Percentiles rank a stretch among this genome's conserved stretches.
phyloP scores from a whole-genome alignment of 345 rosid species.

The Erucastrum elatum region DNA sequence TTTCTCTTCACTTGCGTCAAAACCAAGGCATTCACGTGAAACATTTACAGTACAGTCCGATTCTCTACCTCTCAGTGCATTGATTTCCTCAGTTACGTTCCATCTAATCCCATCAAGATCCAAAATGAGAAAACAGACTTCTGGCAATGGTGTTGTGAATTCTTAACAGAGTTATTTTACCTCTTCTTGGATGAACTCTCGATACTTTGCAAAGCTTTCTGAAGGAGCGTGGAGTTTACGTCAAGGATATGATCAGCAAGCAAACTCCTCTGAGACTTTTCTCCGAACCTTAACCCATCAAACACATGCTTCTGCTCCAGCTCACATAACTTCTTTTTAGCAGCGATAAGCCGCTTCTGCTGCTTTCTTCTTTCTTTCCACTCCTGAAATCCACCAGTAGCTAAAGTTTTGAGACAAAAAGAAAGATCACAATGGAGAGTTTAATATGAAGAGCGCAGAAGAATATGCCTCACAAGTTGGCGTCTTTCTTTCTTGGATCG shows the following conservation, averaged over 20 bases:
- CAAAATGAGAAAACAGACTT: constrained; percentile 19
- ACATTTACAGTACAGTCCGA: constrained; percentile 47
- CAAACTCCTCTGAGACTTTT: constrained; percentile 61
- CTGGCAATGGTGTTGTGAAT: neutral
- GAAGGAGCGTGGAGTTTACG: constrained; percentile 73
- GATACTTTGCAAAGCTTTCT: constrained; percentile 64
- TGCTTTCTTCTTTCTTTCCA: constrained; percentile 86
- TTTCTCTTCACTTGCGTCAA: constrained; percentile 45
- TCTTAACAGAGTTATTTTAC: constrained; percentile 39
- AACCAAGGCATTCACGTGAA: constrained; percentile 43
- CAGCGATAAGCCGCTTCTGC: constrained; percentile 73
- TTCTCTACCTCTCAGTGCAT: constrained; percentile 39
- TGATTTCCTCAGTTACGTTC: constrained; percentile 47
- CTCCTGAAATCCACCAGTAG: too few relatives aligned
- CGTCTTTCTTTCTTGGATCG: constrained; percentile 93
- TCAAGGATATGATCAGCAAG: constrained; percentile 71
- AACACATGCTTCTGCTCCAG: constrained; percentile 87
- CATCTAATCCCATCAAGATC: constrained; percentile 47
- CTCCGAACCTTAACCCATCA: constrained; percentile 76
- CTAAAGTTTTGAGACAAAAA: constrained; percentile 13
- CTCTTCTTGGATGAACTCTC: constrained; percentile 50
- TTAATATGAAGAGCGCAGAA: constrained; percentile 39
- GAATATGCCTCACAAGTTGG: constrained; percentile 85
- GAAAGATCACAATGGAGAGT: neutral
- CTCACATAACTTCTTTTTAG: constrained; percentile 80